These are phyloP conservation scores for Penicillium mononematosum DNA, from an alignment of 495 filamentous ascomycete genomes.

Conservation along the genomic window DNA sequence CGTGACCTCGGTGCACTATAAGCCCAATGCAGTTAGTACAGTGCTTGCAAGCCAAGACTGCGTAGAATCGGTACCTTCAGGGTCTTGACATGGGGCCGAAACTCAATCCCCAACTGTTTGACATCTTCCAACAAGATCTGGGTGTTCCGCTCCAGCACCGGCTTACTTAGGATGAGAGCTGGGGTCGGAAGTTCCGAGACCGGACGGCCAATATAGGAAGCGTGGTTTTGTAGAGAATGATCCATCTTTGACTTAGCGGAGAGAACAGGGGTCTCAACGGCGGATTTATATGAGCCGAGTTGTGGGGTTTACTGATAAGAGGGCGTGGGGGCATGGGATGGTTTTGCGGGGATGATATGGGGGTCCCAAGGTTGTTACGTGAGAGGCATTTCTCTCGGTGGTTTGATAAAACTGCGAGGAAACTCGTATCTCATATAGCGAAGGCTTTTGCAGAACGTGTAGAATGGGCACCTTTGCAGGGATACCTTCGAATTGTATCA, in stretches of 20 bases:
- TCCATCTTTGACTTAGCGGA: constrained; percentile 22
- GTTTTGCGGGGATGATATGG: constrained; percentile 2
- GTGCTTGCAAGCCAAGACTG: background rate
- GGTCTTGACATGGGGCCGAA: constrained; percentile 40
- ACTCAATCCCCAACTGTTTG: constrained; percentile 28
- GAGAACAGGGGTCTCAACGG: background rate
- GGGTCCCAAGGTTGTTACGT: background rate
- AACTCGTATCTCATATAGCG: background rate
- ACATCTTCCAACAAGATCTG: constrained; percentile 33
- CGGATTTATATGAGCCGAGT: constrained; percentile 5
- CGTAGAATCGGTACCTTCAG: constrained; percentile 27
- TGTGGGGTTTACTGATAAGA: constrained; percentile 8
- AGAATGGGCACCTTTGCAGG: background rate
- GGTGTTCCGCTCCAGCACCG: constrained; percentile 32
- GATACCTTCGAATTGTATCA: background rate
- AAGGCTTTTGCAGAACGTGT: background rate
- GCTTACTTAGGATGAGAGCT: constrained; percentile 33
- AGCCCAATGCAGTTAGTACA: constrained; percentile 5
- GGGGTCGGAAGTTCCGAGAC: constrained; percentile 33
- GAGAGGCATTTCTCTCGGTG: background rate
- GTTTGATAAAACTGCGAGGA: background rate
- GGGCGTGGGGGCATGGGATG: constrained; percentile 4
- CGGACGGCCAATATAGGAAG: constrained; percentile 31
- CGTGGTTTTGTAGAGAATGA: constrained; percentile 25
- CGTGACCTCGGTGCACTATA: constrained; percentile 32